phyloP scores from a whole-genome alignment of 768 basidiomycete genomes.

The Boletus tylopilopsis region DNA sequence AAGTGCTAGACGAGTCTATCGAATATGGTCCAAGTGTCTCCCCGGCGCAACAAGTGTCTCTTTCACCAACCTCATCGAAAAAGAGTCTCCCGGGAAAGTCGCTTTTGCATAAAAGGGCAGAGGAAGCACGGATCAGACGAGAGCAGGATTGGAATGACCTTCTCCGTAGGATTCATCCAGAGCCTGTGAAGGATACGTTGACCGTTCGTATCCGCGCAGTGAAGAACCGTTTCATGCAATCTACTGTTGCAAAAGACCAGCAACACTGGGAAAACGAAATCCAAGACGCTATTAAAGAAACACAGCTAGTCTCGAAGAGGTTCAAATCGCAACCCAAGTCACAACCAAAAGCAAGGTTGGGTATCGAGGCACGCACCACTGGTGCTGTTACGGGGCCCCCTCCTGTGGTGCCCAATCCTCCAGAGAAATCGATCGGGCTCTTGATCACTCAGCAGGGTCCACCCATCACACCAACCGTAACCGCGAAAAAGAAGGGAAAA shows the following conservation, averaged over 20 bases:
- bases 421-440: constrained; percentile 48
- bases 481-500: constrained; percentile 35
- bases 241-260: constrained; percentile 45
- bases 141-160: constrained; percentile 66
- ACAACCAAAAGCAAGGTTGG: constrained; percentile 23
- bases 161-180: constrained; percentile 52
- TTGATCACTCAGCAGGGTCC: constrained; percentile 53
- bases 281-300: constrained; percentile 50
- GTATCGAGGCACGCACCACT: neutral
- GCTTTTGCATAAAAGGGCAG: constrained; percentile 58
- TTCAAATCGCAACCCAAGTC: constrained; percentile 42
- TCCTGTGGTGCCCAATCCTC: constrained; percentile 40
- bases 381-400: constrained; percentile 27
- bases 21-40: constrained; percentile 49
- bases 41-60: constrained; percentile 28
- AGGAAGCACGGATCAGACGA: constrained; percentile 53
- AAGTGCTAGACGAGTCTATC: constrained; percentile 50
- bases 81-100: constrained; percentile 45
- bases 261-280: constrained; percentile 66
- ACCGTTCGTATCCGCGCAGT: constrained; percentile 52
- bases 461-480: constrained; percentile 30
- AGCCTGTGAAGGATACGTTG: constrained; percentile 43
- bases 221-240: constrained; percentile 55
- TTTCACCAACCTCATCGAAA: constrained; percentile 39
- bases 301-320: constrained; percentile 46